phyloP scores from a whole-genome alignment of 2,329 filamentous ascomycete genomes.

The Colletotrichum godetiae region DNA sequence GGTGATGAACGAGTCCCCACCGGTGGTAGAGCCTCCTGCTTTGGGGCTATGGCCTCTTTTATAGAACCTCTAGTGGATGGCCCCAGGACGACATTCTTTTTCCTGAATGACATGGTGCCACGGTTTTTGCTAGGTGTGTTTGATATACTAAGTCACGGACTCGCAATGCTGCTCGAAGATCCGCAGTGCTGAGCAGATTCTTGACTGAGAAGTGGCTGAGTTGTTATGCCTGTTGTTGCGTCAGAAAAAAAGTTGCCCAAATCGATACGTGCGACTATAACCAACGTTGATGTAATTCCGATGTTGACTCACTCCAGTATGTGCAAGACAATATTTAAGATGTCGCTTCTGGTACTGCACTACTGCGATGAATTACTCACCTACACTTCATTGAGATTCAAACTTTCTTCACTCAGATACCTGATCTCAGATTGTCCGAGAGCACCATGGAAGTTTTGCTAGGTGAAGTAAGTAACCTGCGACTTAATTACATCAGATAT shows the following conservation, averaged over 20 bases:
- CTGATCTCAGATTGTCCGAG: background rate
- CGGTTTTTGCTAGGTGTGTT: background rate
- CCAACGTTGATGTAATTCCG: background rate
- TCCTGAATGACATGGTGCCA: conserved; percentile 66
- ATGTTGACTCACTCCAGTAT: background rate
- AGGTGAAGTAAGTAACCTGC: background rate
- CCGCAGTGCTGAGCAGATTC: background rate
- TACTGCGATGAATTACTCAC: background rate
- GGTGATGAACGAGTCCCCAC: conserved; percentile 82
- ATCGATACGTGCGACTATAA: background rate
- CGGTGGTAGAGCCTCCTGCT: conserved; percentile 51
- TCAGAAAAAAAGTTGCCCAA: background rate
- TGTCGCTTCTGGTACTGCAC: background rate
- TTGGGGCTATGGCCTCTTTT: conserved; percentile 34
- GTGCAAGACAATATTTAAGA: background rate
- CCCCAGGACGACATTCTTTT: conserved; percentile 64
- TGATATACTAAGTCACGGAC: background rate
- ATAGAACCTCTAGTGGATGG: conserved; percentile 39
- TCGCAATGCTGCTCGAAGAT: background rate
- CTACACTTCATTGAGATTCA: background rate
- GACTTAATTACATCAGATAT: conserved; percentile 8
- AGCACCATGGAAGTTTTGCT: background rate
- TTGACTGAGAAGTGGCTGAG: no score
- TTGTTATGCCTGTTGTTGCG: background rate
- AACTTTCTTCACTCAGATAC: background rate